These are phyloP conservation scores for Coemansia sp. DNA, from an alignment of 192 early-diverging fungal genomes.

Conservation along the genomic window DNA sequence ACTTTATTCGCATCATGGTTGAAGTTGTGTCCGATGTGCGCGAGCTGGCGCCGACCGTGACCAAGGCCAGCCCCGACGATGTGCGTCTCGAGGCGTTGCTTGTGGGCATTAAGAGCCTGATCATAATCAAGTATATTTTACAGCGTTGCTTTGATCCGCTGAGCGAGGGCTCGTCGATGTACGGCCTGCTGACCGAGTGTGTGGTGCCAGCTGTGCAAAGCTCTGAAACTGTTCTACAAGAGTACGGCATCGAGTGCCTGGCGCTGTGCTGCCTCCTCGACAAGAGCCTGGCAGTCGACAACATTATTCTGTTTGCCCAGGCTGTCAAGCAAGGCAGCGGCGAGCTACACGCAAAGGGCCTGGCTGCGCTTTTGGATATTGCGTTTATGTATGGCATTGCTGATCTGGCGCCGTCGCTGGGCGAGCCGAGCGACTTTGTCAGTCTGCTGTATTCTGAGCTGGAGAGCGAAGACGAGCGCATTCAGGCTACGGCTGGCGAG, in stretches of 20 bases:
- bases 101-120: conserved; percentile 62
- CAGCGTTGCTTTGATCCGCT: conserved; percentile 67
- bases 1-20: conserved; percentile 82
- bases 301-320: conserved; percentile 69
- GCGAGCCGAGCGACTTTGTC: conserved; percentile 47
- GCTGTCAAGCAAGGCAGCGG: conserved; percentile 49
- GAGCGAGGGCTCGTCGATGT: conserved; percentile 68
- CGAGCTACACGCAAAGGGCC: conserved; percentile 63
- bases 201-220: conserved; percentile 71
- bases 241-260: conserved; percentile 79
- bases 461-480: conserved; percentile 54
- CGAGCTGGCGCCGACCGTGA: conserved; percentile 40
- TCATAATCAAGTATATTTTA: conserved; percentile 66
- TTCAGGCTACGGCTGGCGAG: conserved; percentile 73
- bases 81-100: conserved; percentile 53
- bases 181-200: conserved; percentile 68
- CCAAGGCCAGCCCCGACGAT: conserved; percentile 34
- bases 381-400: conserved; percentile 52
- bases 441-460: conserved; percentile 57
- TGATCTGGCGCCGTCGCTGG: conserved; percentile 45
- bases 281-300: conserved; percentile 68
- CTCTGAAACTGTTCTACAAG: conserved; percentile 63
- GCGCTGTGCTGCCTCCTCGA: conserved; percentile 76
- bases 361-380: conserved; percentile 62
- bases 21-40: conserved; percentile 82